Base-by-base conservation (phyloP, 148 eudicot genomes). In the Arbutus unedo region DNA sequence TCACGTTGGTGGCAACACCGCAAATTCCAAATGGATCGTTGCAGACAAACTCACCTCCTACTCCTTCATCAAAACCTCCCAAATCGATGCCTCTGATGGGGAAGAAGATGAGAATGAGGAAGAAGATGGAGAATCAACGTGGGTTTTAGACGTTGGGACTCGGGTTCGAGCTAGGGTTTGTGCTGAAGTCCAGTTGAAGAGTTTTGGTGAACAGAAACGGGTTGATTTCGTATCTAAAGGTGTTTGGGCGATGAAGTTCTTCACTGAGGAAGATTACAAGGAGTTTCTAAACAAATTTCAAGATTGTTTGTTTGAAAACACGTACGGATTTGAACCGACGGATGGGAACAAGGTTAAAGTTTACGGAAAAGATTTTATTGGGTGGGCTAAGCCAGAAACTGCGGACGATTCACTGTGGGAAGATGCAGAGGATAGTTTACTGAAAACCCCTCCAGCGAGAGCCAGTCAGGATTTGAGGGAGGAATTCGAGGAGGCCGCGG, bases 351-450 rank as follows among this genome's bases (percentile, higher is more conserved):
- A 89, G 87, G 48, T 85, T 4, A 93, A 88, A 78, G 87, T 93
- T 18, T 93, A 89, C 18, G 97, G 97, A 14, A 93, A 93, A 75
- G 97, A 93, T 77, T 93, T 93, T 21, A 74, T 90, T 4, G 90
- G 91, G 49, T 93, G 97, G 94, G 88, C 86, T 14, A 90, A 93
- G 57, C 97, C 97, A 0, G 91, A 90, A n/a, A 78, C 25, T 0
- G 93, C 94, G 1, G 93, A 93, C 70, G 97, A 93, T 82, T 86
- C 97, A 0, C 76, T 91, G 88, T 93, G 97, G 97, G 94, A 92
- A 25, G 88, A 87, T 54, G 89, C 79, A 0, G 86, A 79, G 9
- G 90, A 81, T 14, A 78, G 47, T 78, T 84, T 79, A 3, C 5
- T 6, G 50, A 59, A 76, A 19, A 84, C 85, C 64, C 85, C 89